Conservation (phyloP, 139 green algal genomes). For the Pleodorina starrii region DNA sequence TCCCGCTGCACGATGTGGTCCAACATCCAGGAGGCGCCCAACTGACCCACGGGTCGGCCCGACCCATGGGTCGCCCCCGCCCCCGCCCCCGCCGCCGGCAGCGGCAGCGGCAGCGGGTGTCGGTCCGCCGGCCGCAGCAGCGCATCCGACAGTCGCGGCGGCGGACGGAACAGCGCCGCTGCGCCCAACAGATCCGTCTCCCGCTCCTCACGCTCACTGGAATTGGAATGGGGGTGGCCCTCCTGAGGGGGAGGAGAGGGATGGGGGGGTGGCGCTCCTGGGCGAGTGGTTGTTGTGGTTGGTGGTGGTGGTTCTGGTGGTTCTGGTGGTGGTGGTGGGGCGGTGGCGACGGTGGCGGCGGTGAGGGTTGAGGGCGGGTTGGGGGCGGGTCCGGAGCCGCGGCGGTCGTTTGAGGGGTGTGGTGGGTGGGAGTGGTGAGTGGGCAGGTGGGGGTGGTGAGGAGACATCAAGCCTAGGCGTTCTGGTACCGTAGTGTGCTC, state of each 20-base stretch:
- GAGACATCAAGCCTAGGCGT: too few relatives aligned
- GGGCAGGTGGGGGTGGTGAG: too few relatives aligned
- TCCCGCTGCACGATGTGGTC: slow-evolving; percentile 50
- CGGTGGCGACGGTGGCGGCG: too few relatives aligned
- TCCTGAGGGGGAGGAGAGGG: neutral
- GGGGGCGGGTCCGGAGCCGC: neutral
- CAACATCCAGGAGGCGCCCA: slow-evolving; percentile 56
- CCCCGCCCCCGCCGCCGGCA: neutral
- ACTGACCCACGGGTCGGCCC: neutral
- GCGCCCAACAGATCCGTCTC: slow-evolving; percentile 5
- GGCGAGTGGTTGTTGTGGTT: neutral
- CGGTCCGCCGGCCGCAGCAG: slow-evolving; percentile 23
- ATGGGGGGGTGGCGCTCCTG: too few relatives aligned
- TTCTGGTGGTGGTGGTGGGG: neutral
- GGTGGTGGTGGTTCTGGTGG: neutral
- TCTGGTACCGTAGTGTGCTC: too few relatives aligned
- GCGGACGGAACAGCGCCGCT: slow-evolving; percentile 28
- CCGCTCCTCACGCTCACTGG: neutral
- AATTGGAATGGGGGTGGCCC: neutral
- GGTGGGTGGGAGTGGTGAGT: too few relatives aligned
- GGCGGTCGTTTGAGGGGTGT: too few relatives aligned
- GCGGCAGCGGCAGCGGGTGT: slow-evolving; percentile 27
- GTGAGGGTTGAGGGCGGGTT: neutral
- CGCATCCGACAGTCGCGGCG: neutral
- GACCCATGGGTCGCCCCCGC: too few relatives aligned